phyloP scores from a whole-genome alignment of 1,284 basidiomycete species.

The Grifola frondosa region DNA sequence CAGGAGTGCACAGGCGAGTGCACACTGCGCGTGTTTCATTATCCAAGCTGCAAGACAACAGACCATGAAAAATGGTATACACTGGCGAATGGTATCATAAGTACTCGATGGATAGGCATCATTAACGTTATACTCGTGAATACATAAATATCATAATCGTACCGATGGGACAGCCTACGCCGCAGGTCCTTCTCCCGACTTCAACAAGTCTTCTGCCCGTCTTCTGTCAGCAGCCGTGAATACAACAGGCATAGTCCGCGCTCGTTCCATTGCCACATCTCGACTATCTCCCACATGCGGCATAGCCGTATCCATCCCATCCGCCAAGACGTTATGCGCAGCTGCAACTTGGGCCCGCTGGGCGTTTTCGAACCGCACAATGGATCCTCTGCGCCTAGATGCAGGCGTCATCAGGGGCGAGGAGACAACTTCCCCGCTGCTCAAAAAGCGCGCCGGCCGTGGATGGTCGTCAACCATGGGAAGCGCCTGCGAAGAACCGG shows the following conservation, averaged over 20 bases:
- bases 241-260: slow-evolving; percentile 15
- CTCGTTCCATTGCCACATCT: slow-evolving; percentile 9
- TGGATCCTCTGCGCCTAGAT: slow-evolving; percentile 2
- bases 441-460: slow-evolving; percentile 9
- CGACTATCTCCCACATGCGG: slow-evolving; percentile 5
- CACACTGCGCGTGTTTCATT: no score
- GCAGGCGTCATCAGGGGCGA: slow-evolving; percentile 8
- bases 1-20: no score
- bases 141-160: no score
- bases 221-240: slow-evolving; percentile 15
- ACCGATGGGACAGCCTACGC: no score
- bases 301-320: background rate
- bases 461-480: slow-evolving; percentile 1
- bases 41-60: no score
- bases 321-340: slow-evolving; percentile 9
- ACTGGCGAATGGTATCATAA: no score
- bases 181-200: no score
- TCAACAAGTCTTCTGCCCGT: slow-evolving; percentile 12
- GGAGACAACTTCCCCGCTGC: slow-evolving; percentile 11
- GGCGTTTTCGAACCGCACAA: slow-evolving; percentile 17
- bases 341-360: slow-evolving; percentile 1
- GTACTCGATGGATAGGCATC: no score
- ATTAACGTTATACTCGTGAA: no score
- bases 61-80: no score
- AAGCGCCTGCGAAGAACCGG: no score